Evolutionary conservation across 768 basidiomycete genomes (phyloP), one percentile per base, ranked within the genome.

Genomic region (Fibroporia radiculosa): DNA sequence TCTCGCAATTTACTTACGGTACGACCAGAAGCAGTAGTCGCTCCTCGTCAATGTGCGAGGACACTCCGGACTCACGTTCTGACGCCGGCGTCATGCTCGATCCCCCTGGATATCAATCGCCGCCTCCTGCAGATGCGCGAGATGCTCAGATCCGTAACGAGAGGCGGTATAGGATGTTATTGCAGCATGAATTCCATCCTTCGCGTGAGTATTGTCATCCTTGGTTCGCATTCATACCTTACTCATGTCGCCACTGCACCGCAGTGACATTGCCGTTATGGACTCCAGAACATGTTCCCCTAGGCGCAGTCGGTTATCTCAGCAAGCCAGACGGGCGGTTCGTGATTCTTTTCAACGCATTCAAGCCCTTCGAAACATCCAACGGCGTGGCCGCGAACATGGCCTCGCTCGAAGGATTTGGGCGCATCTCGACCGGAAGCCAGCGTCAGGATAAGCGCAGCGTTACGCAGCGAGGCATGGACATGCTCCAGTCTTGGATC

Each of bases 251-350:
- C n/a, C 7, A 19, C 39, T 4, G 19, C 16, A 23, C 28, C 19
- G 10, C 37, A 66, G 64, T 66, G 14, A 62, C 58, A 7, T 53
- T 66, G 18, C 82, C 87, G 6, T 62, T 89, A 5, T 92, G 87
- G 87, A 70, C 67, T 4, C 88, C 88, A 1, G 64, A 73, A 3
- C 69, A 55, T 4, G 74, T 90, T 0, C 59, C 70, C 11, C 62
- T 89, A 2, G 89, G 88, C 6, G 78, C 80, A 2, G 80, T 91
- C 7, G 89, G 89, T 2, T 92, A 84, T 58, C 63, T 89, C 20
- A 69, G 68, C 26, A 84, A 81, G 52, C 75, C 80, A 0, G 62
- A 63, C 8, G 88, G 87, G 2, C 62, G 66, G 35, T 92, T 92
- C 51, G 63, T 85, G 46, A 80, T 78, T 6, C 66, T 90, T 6